Conservation (phyloP, 352 stramenopile genomes). For the Phytophthora hybrid region DNA sequence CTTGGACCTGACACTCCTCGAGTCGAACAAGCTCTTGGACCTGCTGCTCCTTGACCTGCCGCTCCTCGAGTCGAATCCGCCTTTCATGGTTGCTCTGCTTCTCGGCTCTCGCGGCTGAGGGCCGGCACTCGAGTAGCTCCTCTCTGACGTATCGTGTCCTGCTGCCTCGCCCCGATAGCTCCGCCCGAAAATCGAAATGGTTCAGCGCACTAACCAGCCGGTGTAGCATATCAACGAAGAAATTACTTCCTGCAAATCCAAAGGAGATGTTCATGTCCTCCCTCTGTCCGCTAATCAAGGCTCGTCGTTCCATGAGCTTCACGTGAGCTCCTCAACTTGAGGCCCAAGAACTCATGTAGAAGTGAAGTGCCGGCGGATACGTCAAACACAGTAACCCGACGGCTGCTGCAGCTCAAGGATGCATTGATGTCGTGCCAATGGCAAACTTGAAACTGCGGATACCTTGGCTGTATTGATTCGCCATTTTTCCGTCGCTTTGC, state of each 20-base stretch:
- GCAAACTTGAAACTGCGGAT: background rate
- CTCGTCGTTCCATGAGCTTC: slow-evolving; percentile 18
- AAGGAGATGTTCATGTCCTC: slow-evolving; percentile 7
- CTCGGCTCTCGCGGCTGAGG: slow-evolving; percentile 14
- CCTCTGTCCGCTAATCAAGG: slow-evolving; percentile 12
- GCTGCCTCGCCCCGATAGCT: slow-evolving; percentile 11
- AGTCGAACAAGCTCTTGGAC: slow-evolving; percentile 22
- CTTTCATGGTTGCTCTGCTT: slow-evolving; percentile 33
- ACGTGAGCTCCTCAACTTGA: background rate
- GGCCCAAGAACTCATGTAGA: too few relatives aligned
- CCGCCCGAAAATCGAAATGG: slow-evolving; percentile 32
- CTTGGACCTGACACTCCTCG: slow-evolving; percentile 8
- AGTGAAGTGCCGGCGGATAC: too few relatives aligned
- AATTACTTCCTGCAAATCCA: slow-evolving; percentile 32
- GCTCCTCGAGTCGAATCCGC: slow-evolving; percentile 2
- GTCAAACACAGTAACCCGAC: too few relatives aligned
- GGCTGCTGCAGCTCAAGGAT: background rate
- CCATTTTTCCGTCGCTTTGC: slow-evolving; percentile 20
- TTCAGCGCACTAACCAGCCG: slow-evolving; percentile 36
- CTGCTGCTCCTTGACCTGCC: background rate
- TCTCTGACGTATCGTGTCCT: slow-evolving; percentile 24
- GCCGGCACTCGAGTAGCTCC: slow-evolving; percentile 13
- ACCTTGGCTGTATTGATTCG: background rate
- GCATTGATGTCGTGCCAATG: background rate
- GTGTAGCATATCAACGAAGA: slow-evolving; percentile 16